phyloP scores from a whole-genome alignment of 495 filamentous ascomycete genomes.

The Podospora pseudocomata region DNA sequence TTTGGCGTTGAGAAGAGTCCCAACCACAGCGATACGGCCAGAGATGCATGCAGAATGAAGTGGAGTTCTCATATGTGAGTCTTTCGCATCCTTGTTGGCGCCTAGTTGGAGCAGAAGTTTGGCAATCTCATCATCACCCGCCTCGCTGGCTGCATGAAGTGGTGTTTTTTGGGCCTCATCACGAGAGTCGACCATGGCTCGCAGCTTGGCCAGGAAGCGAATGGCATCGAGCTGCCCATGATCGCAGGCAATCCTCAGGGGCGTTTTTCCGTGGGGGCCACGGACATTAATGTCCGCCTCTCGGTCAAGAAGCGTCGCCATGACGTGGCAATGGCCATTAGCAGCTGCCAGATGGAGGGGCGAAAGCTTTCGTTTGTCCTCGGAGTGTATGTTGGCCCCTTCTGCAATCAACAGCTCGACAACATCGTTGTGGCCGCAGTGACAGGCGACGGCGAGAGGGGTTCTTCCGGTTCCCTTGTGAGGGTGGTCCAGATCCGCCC shows the following conservation, averaged over 20 bases:
- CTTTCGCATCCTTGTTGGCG: too few relatives aligned
- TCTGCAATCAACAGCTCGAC: slow-evolving; percentile 10
- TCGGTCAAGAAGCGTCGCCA: slow-evolving; percentile 8
- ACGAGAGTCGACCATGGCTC: slow-evolving; percentile 13
- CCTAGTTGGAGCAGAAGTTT: not conserved
- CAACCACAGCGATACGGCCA: too few relatives aligned
- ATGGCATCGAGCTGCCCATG: slow-evolving; percentile 2
- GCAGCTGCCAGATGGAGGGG: slow-evolving; percentile 14
- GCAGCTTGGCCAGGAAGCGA: slow-evolving; percentile 3
- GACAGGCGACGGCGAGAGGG: slow-evolving; percentile 10
- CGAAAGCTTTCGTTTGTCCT: not conserved
- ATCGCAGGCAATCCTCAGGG: slow-evolving; percentile 13
- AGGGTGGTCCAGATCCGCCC: slow-evolving; percentile 6
- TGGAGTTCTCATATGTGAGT: too few relatives aligned
- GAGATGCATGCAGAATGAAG: too few relatives aligned
- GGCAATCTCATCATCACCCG: slow-evolving; percentile 9
- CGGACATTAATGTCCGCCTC: slow-evolving; percentile 7
- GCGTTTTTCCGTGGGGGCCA: slow-evolving; percentile 2
- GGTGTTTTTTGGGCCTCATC: slow-evolving; percentile 6
- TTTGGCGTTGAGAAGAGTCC: not conserved
- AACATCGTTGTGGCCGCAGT: slow-evolving; percentile 12
- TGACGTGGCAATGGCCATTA: slow-evolving; percentile 12
- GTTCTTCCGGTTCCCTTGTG: slow-evolving; percentile 9
- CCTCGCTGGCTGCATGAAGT: slow-evolving; percentile 8
- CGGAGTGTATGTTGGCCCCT: slow-evolving; percentile 3